A percentile compares a stretch with the other conserved stretches of the same genome.
Evolutionary conservation across 352 stramenopile genomes (phyloP).

Genomic region (Globisporangium recalcitrans): DNA sequence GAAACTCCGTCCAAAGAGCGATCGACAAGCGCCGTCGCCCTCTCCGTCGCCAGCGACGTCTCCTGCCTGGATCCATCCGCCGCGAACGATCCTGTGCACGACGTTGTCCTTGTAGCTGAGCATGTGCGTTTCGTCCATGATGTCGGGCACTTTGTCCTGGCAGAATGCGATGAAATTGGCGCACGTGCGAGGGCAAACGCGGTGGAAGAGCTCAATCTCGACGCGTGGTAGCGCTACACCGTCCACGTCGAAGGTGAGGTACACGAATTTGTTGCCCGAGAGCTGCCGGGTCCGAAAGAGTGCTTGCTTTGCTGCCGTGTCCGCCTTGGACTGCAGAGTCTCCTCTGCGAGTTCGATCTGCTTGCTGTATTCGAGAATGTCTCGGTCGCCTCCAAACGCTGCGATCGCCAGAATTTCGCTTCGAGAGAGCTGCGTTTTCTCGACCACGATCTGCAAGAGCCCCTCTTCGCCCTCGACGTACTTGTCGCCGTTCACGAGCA

Average conservation of each 20-base stretch:
- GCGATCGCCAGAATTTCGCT: slow-evolving; percentile 48
- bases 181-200: slow-evolving; percentile 60
- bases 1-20: slow-evolving; percentile 58
- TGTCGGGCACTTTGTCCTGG: slow-evolving; percentile 39
- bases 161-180: slow-evolving; percentile 76
- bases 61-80: slow-evolving; percentile 71
- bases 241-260: slow-evolving; percentile 58
- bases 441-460: slow-evolving; percentile 46
- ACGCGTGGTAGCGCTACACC: slow-evolving; percentile 51
- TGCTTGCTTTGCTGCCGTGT: slow-evolving; percentile 36
- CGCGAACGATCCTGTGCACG: slow-evolving; percentile 61
- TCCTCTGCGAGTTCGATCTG: slow-evolving; percentile 44
- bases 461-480: slow-evolving; percentile 54
- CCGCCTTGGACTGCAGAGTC: slow-evolving; percentile 38
- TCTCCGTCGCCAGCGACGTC: slow-evolving; percentile 41
- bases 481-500: slow-evolving; percentile 43
- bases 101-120: slow-evolving; percentile 49
- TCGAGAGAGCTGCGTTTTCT: slow-evolving; percentile 45
- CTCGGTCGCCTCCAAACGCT: slow-evolving; percentile 33
- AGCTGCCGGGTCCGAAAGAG: slow-evolving; percentile 38
- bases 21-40: slow-evolving; percentile 46
- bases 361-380: slow-evolving; percentile 17
- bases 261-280: slow-evolving; percentile 52
- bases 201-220: slow-evolving; percentile 64
- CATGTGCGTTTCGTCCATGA: slow-evolving; percentile 28